These are phyloP conservation scores for Solanum rostratum DNA, from an alignment of 257 asterid species.

Conservation along the genomic window DNA sequence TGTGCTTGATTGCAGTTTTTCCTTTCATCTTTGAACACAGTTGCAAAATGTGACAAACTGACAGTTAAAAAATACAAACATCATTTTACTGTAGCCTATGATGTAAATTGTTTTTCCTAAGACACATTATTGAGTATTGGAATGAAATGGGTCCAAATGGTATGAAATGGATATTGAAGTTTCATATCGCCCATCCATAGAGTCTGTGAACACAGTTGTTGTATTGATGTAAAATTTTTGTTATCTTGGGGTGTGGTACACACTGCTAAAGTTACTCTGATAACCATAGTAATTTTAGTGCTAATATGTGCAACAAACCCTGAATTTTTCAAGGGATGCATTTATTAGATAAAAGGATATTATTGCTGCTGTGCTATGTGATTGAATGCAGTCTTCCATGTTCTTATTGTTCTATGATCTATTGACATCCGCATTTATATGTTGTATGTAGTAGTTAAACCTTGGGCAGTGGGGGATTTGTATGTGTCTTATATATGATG, in stretches of 20 bases:
- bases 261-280: neutral
- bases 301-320: neutral
- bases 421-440: neutral
- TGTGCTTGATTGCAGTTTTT: neutral
- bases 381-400: neutral
- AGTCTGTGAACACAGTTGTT: neutral
- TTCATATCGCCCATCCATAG: neutral
- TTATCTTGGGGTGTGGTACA: neutral
- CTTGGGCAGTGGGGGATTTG: neutral
- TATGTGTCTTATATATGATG: neutral
- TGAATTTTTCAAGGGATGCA: neutral
- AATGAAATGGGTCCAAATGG: neutral
- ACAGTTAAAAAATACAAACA: neutral
- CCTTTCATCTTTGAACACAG: neutral
- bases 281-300: neutral
- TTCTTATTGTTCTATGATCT: neutral
- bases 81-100: neutral
- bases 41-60: neutral
- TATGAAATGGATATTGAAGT: neutral
- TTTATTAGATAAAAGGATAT: neutral
- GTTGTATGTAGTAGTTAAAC: neutral
- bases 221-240: neutral
- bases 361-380: neutral
- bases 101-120: neutral
- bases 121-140: neutral